Conservation (phyloP, 2,329 filamentous ascomycete species). For the Hirsutella minnesotensis region DNA sequence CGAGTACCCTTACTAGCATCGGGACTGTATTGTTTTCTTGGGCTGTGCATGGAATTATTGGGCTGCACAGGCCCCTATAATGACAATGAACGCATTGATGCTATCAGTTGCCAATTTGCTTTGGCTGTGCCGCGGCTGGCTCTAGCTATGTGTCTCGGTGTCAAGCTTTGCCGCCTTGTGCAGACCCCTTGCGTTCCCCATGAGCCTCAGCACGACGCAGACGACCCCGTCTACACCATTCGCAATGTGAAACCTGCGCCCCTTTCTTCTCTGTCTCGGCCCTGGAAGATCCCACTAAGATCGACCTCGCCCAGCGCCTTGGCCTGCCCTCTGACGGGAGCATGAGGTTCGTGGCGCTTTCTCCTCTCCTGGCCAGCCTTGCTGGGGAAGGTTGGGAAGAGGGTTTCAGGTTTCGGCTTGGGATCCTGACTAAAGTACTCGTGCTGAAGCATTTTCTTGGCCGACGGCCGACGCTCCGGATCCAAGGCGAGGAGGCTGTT, state of each 20-base stretch:
- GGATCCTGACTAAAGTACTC: constrained; percentile 84
- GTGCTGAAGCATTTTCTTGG: constrained; percentile 63
- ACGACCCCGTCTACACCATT: constrained; percentile 29
- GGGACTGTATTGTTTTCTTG: not conserved
- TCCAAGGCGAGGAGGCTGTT: constrained; percentile 61
- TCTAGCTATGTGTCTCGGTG: too few species aligned
- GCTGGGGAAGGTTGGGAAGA: constrained; percentile 96
- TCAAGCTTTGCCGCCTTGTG: too few species aligned
- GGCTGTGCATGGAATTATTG: not conserved
- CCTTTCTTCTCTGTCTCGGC: constrained; percentile 50
- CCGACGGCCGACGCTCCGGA: constrained; percentile 57
- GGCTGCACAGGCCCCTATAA: not conserved
- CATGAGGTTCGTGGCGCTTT: constrained; percentile 61
- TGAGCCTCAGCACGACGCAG: not conserved
- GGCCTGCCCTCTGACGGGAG: constrained; percentile 65
- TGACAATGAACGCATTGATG: not conserved
- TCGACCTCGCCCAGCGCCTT: constrained; percentile 45
- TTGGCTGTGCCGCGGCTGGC: too few species aligned
- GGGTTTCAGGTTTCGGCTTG: constrained; percentile 73
- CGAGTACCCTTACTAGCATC: too few species aligned
- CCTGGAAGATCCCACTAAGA: constrained; percentile 60
- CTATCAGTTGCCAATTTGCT: not conserved
- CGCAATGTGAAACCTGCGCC: constrained; percentile 56
- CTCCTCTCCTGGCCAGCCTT: constrained; percentile 87
- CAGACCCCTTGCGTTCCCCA: not conserved